Evolutionary conservation across 2,329 filamentous ascomycete genomes (phyloP).

Genomic region (Xylaria sp.): DNA sequence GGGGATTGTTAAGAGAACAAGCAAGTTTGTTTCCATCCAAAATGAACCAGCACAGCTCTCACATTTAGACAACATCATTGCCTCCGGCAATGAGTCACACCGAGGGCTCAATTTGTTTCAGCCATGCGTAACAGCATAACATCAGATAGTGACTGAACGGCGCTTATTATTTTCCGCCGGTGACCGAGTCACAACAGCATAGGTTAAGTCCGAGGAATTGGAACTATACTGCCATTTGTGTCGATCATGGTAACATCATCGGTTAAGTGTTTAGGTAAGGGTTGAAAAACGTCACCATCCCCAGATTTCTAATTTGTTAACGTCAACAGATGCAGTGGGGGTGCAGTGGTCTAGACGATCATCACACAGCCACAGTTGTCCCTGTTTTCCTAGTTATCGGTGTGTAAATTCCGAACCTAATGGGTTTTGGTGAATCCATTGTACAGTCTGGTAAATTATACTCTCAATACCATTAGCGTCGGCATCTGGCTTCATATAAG

Average conservation of each 20-base stretch:
- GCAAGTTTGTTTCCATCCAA: neutral
- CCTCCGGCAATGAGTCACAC: neutral
- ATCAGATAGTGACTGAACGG: too few species aligned
- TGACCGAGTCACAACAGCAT: neutral
- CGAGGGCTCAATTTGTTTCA: neutral
- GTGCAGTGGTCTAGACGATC: neutral
- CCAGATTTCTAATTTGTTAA: neutral
- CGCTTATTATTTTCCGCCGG: neutral
- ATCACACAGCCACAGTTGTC: neutral
- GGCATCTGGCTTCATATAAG: neutral
- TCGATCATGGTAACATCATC: constrained; percentile 22
- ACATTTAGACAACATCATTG: neutral
- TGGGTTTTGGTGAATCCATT: too few species aligned
- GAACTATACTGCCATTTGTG: constrained; percentile 22
- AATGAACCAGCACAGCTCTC: neutral
- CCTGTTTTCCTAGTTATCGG: neutral
- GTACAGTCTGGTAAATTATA: neutral
- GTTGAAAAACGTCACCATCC: neutral
- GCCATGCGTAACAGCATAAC: neutral
- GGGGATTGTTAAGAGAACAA: neutral
- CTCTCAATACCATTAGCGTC: neutral
- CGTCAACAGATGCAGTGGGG: neutral
- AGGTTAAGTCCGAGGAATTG: neutral
- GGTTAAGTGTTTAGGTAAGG: neutral
- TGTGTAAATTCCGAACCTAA: neutral